Evolutionary conservation across 306 rosid species (phyloP).

Genomic region (Citrullus colocynthis): DNA sequence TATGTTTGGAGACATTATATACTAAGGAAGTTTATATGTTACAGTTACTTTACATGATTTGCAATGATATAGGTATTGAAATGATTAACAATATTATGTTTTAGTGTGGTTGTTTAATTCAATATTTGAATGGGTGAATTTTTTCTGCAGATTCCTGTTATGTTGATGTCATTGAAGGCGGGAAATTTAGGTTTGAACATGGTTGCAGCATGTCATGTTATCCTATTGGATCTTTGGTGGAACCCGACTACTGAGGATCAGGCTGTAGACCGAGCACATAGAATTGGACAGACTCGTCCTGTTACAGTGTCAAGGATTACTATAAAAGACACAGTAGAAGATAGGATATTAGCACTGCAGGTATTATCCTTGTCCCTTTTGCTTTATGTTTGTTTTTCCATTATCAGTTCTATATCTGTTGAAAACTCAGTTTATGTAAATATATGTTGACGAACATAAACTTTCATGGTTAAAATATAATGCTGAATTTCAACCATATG

Average conservation of each 20-base stretch:
- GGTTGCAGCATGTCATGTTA: constrained; percentile 96
- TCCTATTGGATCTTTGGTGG: constrained; percentile 99
- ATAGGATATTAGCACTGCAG: constrained; percentile 89
- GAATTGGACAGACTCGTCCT: constrained; percentile 97
- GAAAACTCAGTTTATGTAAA: background rate
- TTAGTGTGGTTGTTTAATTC: background rate
- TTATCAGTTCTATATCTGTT: background rate
- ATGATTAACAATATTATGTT: background rate
- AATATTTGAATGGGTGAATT: constrained; percentile 14
- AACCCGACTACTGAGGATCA: constrained; percentile 98
- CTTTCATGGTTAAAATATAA: background rate
- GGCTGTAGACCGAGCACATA: constrained; percentile 93
- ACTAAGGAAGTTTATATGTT: background rate
- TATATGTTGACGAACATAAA: background rate
- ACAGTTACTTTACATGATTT: constrained; percentile 1
- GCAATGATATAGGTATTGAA: background rate
- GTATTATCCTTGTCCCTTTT: constrained; percentile 22
- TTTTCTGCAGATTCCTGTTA: constrained; percentile 58
- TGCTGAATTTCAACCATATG: background rate
- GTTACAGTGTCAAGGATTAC: constrained; percentile 89
- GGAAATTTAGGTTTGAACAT: constrained; percentile 97
- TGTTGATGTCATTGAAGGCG: constrained; percentile 96
- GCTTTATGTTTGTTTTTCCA: background rate
- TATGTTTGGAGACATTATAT: constrained; percentile 1
- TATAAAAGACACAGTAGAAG: constrained; percentile 83